Evolutionary conservation across 192 early-diverging fungal genomes (phyloP).

Genomic region (Chytriomyces sp.): DNA sequence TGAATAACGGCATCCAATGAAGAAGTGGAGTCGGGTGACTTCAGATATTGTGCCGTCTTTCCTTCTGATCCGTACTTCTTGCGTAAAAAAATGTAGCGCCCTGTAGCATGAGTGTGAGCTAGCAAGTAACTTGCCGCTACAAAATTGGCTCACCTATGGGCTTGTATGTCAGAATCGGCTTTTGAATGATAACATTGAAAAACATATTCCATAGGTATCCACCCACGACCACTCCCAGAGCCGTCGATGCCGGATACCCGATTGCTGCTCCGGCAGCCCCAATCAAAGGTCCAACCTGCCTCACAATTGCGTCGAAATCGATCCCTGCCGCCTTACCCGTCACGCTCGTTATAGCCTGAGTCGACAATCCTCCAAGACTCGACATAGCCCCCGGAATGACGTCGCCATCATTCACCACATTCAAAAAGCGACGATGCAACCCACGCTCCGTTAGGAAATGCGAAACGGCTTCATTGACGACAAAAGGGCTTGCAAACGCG

Average conservation of each 20-base stretch:
- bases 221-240: constrained; percentile 25
- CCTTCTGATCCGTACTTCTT: constrained; percentile 32
- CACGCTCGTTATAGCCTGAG: constrained; percentile 12
- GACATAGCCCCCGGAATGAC: constrained; percentile 39
- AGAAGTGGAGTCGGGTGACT: constrained; percentile 31
- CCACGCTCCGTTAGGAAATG: constrained; percentile 18
- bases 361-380: constrained; percentile 31
- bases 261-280: constrained; percentile 29
- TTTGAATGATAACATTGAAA: constrained; percentile 26
- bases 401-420: constrained; percentile 34
- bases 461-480: constrained; percentile 34
- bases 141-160: constrained; percentile 16
- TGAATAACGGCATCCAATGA: constrained; percentile 34
- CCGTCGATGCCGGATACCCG: constrained; percentile 29
- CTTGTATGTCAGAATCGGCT: constrained; percentile 32
- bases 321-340: constrained; percentile 28
- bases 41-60: constrained; percentile 29
- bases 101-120: neutral
- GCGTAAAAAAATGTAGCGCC: constrained; percentile 32
- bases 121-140: neutral
- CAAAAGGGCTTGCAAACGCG: constrained; percentile 35
- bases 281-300: constrained; percentile 32
- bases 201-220: constrained; percentile 36
- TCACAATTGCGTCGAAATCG: constrained; percentile 26
- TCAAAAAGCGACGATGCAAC: constrained; percentile 29